Conservation (phyloP, 1,284 basidiomycete genomes). For the Fomitiporia mediterranea region DNA sequence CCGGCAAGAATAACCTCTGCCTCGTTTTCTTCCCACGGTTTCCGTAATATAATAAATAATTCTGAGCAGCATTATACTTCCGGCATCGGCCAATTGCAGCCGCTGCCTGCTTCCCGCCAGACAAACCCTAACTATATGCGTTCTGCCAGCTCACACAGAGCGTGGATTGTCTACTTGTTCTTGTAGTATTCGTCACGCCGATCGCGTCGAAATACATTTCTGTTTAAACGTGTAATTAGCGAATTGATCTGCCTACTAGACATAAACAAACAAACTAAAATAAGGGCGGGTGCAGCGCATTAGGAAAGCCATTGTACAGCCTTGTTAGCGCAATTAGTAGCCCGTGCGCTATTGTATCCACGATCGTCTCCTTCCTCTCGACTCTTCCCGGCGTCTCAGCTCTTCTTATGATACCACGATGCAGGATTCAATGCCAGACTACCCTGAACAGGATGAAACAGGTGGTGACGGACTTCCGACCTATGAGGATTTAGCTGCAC, state of each 20-base stretch:
- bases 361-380: too few relatives aligned
- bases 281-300: too few relatives aligned
- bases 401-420: neutral
- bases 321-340: neutral
- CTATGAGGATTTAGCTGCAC: slow-evolving; percentile 68
- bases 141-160: neutral
- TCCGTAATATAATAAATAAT: neutral
- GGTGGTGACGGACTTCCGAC: slow-evolving; percentile 63
- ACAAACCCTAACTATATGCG: neutral
- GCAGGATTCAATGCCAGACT: slow-evolving; percentile 5
- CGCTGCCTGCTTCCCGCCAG: neutral
- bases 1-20: neutral
- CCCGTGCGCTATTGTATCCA: slow-evolving; percentile 2
- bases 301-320: neutral
- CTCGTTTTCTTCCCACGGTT: neutral
- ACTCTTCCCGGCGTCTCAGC: neutral
- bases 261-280: too few relatives aligned
- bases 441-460: slow-evolving; percentile 52
- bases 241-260: too few relatives aligned
- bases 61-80: neutral
- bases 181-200: neutral
- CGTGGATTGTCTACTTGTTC: neutral
- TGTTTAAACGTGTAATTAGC: neutral
- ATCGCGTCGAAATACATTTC: neutral
- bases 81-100: neutral